phyloP scores from a whole-genome alignment of 2,329 filamentous ascomycete genomes.

The Macroventuria anomochaeta region DNA sequence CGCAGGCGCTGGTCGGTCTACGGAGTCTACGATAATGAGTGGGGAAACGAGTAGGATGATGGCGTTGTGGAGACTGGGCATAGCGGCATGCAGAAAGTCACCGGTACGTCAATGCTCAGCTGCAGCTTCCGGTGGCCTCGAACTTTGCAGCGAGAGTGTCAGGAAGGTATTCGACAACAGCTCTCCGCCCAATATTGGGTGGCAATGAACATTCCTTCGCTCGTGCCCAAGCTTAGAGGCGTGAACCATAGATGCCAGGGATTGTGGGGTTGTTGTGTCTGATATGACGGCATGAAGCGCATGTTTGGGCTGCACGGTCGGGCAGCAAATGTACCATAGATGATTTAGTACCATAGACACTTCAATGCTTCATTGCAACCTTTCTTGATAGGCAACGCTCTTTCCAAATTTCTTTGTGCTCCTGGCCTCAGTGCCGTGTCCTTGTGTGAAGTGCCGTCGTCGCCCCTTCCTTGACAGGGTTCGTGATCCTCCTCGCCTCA shows the following conservation, averaged over 20 bases:
- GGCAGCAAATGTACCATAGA: slow-evolving; percentile 35
- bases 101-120: slow-evolving; percentile 23
- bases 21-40: slow-evolving; percentile 35
- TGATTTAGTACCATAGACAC: slow-evolving; percentile 27
- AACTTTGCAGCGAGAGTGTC: slow-evolving; percentile 16
- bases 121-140: slow-evolving; percentile 24
- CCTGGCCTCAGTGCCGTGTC: not conserved
- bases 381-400: not conserved
- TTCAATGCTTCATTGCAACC: slow-evolving; percentile 22
- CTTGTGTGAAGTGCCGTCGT: not conserved
- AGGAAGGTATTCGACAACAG: slow-evolving; percentile 19
- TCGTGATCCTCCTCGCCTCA: slow-evolving; percentile 18
- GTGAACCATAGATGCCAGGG: slow-evolving; percentile 30
- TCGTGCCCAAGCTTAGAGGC: slow-evolving; percentile 26
- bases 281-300: slow-evolving; percentile 14
- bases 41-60: slow-evolving; percentile 28
- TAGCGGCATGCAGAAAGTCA: slow-evolving; percentile 28
- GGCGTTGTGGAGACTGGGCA: slow-evolving; percentile 18
- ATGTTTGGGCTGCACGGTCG: slow-evolving; percentile 28
- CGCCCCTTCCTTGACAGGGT: slow-evolving; percentile 14
- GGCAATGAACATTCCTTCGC: slow-evolving; percentile 19
- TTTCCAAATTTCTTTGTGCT: not conserved
- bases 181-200: slow-evolving; percentile 27
- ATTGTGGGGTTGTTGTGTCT: slow-evolving; percentile 22
- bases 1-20: slow-evolving; percentile 42